Percentiles rank a stretch among this genome's conserved stretches.
phyloP scores from a whole-genome alignment of 2,329 filamentous ascomycete species.

The Fusarium xyrophilum region DNA sequence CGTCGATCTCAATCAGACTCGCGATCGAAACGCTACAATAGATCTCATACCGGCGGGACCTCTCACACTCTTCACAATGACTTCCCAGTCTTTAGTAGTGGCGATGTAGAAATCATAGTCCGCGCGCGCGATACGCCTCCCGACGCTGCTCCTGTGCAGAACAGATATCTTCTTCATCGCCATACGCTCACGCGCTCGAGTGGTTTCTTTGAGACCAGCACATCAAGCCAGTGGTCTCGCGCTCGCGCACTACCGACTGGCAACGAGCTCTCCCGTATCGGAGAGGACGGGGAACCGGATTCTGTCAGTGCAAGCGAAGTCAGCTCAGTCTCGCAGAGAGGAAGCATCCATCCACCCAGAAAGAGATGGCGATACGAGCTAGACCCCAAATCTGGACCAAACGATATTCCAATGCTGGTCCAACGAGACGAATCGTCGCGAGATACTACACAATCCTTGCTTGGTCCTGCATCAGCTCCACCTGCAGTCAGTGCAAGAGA shows the following conservation, averaged over 20 bases:
- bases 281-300: constrained; percentile 50
- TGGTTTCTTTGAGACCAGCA: constrained; percentile 90
- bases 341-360: constrained; percentile 33
- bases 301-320: constrained; percentile 34
- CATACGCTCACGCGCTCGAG: constrained; percentile 89
- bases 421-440: constrained; percentile 67
- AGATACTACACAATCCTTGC: constrained; percentile 43
- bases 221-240: constrained; percentile 74
- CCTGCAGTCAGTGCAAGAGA: constrained; percentile 53
- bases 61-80: constrained; percentile 81
- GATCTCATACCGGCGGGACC: constrained; percentile 78
- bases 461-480: constrained; percentile 40
- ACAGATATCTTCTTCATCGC: constrained; percentile 85
- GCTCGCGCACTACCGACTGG: constrained; percentile 42
- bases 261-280: constrained; percentile 61
- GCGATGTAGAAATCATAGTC: constrained; percentile 90
- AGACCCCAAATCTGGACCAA: constrained; percentile 73
- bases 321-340: constrained; percentile 26
- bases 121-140: constrained; percentile 56
- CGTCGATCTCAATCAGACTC: constrained; percentile 64
- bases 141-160: constrained; percentile 56
- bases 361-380: constrained; percentile 87
- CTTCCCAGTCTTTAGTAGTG: constrained; percentile 90
- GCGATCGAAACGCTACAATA: constrained; percentile 74
- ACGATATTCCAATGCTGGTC: constrained; percentile 86